Evolutionary conservation across 2,329 filamentous ascomycete genomes (phyloP).

Genomic region (Curvularia eragrostidis): DNA sequence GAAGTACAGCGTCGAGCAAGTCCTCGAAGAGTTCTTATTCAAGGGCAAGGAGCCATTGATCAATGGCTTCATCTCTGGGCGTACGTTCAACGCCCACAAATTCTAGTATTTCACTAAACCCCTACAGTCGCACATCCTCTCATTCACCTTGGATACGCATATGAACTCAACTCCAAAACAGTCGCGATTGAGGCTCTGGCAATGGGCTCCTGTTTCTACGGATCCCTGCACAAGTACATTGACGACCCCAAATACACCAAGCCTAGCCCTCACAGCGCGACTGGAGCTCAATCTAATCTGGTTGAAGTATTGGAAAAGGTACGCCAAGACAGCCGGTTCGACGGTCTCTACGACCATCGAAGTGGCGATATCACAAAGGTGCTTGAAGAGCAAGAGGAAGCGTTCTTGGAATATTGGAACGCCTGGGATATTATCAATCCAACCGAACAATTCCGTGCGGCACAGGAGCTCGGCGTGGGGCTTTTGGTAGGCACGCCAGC

Average conservation of each 20-base stretch:
- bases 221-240: conserved; percentile 65
- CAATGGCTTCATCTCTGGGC: conserved; percentile 77
- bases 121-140: conserved; percentile 80
- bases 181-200: conserved; percentile 87
- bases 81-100: conserved; percentile 60
- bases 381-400: conserved; percentile 71
- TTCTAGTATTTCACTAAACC: conserved; percentile 16
- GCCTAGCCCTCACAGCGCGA: conserved; percentile 60
- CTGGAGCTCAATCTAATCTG: conserved; percentile 61
- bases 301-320: conserved; percentile 76
- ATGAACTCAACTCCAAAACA: conserved; percentile 84
- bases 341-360: conserved; percentile 66
- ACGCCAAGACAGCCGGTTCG: conserved; percentile 71
- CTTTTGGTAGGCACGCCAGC: conserved; percentile 62
- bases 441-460: conserved; percentile 75
- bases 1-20: conserved; percentile 82
- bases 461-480: conserved; percentile 64
- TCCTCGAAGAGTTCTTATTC: conserved; percentile 79
- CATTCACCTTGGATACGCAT: conserved; percentile 95
- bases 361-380: conserved; percentile 71
- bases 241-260: conserved; percentile 75
- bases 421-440: conserved; percentile 75
- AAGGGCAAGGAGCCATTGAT: conserved; percentile 76
- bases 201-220: conserved; percentile 67
- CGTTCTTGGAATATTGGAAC: conserved; percentile 88